Conservation (phyloP, 768 basidiomycete species). For the Suillus tomentosus region DNA sequence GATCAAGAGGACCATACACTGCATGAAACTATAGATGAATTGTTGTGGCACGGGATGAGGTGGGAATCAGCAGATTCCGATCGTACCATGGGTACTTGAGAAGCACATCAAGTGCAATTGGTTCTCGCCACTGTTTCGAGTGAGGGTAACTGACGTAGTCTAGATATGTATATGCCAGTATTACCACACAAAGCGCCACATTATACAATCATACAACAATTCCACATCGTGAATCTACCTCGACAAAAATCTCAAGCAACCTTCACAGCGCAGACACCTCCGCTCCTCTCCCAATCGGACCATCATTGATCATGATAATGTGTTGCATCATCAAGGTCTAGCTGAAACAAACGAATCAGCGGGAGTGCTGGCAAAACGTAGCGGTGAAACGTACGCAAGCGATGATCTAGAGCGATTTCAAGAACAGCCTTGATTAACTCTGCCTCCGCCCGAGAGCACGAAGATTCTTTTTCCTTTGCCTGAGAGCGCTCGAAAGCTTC, state of each 20-base stretch:
- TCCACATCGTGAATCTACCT: neutral
- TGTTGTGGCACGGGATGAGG: too few relatives aligned
- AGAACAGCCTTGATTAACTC: neutral
- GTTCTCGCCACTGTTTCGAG: neutral
- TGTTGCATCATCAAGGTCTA: neutral
- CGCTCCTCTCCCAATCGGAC: neutral
- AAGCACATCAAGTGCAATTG: neutral
- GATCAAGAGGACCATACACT: too few relatives aligned
- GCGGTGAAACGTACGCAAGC: neutral
- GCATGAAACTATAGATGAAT: too few relatives aligned
- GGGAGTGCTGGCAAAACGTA: neutral
- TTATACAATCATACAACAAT: neutral
- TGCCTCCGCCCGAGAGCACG: neutral
- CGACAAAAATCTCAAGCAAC: neutral
- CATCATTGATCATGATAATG: neutral
- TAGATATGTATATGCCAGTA: neutral
- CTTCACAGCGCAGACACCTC: neutral
- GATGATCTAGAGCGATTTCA: neutral
- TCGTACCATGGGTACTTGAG: neutral
- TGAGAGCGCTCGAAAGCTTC: too few relatives aligned
- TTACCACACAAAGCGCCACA: neutral
- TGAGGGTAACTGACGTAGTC: neutral
- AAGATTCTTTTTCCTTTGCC: neutral
- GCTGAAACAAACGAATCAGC: neutral
- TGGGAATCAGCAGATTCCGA: neutral